Evolutionary conservation across 352 stramenopile genomes (phyloP).

Genomic region (Globisporangium canariense): DNA sequence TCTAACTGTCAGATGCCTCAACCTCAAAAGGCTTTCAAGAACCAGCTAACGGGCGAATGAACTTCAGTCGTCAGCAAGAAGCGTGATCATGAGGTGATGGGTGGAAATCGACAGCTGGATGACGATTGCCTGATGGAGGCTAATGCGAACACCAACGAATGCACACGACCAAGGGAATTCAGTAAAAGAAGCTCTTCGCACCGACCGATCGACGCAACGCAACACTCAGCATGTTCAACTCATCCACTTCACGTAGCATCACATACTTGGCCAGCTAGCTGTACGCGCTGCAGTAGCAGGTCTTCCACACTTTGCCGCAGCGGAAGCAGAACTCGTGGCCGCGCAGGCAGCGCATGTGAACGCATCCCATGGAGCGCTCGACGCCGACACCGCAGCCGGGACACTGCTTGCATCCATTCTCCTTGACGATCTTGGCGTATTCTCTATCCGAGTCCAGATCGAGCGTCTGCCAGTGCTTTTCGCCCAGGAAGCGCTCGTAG

Average conservation of each 20-base stretch:
- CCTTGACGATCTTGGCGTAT: constrained; percentile 38
- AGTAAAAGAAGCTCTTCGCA: too few relatives aligned
- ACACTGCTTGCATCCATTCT: constrained; percentile 43
- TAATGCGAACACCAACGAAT: too few relatives aligned
- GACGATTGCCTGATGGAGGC: too few relatives aligned
- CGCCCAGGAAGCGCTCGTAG: constrained; percentile 10
- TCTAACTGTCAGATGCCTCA: constrained; percentile 3
- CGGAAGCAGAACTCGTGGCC: constrained; percentile 61
- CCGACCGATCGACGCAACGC: too few relatives aligned
- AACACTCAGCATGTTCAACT: too few relatives aligned
- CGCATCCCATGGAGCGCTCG: constrained; percentile 40
- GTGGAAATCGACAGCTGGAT: neutral
- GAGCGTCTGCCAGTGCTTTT: constrained; percentile 18
- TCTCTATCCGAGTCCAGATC: constrained; percentile 55
- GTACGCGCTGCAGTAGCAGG: neutral
- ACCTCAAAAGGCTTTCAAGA: neutral
- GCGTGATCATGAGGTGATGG: neutral
- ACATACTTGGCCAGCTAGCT: neutral
- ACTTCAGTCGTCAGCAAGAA: neutral
- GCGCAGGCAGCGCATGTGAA: constrained; percentile 50
- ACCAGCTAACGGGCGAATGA: neutral
- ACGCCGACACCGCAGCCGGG: constrained; percentile 68
- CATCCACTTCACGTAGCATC: too few relatives aligned
- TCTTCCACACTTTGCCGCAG: constrained; percentile 32
- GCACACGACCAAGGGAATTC: too few relatives aligned